Conservation (phyloP, 78 protist species). For the Cyanophora paradoxa region DNA sequence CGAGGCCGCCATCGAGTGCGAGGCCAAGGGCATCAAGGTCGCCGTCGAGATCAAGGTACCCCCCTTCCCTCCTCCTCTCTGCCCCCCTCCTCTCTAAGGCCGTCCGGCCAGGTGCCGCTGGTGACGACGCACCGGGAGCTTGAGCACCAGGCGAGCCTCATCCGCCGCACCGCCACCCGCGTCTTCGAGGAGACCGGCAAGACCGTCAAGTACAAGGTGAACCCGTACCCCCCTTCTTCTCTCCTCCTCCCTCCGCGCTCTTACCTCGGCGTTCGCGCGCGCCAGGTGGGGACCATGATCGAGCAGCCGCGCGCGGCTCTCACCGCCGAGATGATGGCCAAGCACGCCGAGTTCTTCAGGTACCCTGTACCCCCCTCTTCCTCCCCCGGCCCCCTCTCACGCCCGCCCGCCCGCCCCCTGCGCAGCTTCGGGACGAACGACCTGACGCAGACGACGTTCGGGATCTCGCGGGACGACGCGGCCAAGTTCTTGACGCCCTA, state of each 20-base stretch:
- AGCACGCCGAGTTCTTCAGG: no score
- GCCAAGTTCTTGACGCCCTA: conserved; percentile 44
- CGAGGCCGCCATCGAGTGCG: conserved; percentile 38
- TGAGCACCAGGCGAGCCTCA: conserved; percentile 14
- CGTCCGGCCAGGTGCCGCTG: no score
- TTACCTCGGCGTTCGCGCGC: no score
- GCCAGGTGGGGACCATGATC: conserved; percentile 55
- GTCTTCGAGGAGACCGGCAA: conserved; percentile 22
- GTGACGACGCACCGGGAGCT: conserved; percentile 35
- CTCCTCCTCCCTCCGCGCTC: no score
- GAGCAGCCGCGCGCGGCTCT: conserved; percentile 66
- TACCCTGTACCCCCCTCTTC: no score
- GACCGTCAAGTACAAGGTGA: neutral
- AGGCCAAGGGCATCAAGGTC: conserved; percentile 17
- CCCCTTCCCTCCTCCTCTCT: no score
- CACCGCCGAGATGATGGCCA: conserved; percentile 37
- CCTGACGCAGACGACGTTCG: conserved; percentile 72
- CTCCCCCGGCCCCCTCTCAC: neutral
- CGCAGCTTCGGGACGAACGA: conserved; percentile 81
- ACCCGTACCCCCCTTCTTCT: no score
- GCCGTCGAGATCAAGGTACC: conserved; percentile 55
- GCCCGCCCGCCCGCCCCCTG: neutral
- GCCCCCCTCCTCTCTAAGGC: conserved; percentile 33
- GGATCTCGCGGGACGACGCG: conserved; percentile 73
- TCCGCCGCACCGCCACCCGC: neutral